phyloP scores from a whole-genome alignment of 257 asterid species.

The Primulina huaijiensis region DNA sequence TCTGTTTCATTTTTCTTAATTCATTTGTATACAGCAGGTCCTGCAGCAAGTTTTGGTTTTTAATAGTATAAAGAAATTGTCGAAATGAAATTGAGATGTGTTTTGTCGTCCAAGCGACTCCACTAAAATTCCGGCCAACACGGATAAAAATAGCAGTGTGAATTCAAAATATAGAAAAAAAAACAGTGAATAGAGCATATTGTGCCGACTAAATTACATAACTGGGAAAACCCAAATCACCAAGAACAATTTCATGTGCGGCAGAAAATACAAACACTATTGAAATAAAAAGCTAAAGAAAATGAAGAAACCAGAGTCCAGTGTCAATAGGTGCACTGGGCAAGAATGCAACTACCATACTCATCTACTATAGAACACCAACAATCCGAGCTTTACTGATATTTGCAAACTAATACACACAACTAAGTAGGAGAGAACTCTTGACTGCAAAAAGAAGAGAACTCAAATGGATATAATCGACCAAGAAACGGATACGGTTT shows the following conservation, averaged over 20 bases:
- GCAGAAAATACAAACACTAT: slow-evolving; percentile 15
- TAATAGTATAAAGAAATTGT: no score
- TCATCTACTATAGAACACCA: slow-evolving; percentile 29
- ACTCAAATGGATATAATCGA: slow-evolving; percentile 4
- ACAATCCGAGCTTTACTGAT: slow-evolving; percentile 21
- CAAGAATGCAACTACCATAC: slow-evolving; percentile 37
- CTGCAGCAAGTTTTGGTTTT: no score
- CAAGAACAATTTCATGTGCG: background rate
- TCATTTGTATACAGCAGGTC: no score
- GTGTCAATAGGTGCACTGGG: slow-evolving; percentile 35
- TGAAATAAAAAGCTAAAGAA: slow-evolving; percentile 5
- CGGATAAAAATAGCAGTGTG: no score
- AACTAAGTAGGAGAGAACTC: slow-evolving; percentile 26
- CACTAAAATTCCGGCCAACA: no score
- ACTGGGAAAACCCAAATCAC: background rate
- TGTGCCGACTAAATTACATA: background rate
- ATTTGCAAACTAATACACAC: slow-evolving; percentile 44
- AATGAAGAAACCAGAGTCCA: slow-evolving; percentile 17
- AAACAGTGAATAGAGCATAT: background rate
- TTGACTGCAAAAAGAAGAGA: slow-evolving; percentile 5
- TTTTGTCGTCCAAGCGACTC: no score
- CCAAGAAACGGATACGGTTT: slow-evolving; percentile 25
- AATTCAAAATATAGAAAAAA: no score
- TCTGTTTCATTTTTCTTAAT: no score
- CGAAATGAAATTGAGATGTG: no score